Conservation (phyloP, 1,284 basidiomycete species). For the Malassezia furfur region DNA sequence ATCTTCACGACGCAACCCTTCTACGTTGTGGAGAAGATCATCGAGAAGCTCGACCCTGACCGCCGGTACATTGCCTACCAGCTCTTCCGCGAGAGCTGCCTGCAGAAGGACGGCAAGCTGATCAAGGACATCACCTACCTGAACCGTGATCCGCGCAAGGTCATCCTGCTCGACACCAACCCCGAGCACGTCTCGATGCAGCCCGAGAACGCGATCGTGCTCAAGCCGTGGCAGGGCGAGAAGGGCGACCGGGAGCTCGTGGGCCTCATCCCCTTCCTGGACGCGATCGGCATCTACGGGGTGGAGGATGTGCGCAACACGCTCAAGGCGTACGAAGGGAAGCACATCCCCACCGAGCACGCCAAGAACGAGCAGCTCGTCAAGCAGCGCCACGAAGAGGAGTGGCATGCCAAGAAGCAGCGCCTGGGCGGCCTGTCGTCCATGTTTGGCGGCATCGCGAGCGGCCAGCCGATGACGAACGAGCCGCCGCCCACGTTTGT, state of each 20-base stretch:
- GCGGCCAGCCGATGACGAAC: constrained; percentile 1
- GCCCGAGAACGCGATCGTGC: constrained; percentile 76
- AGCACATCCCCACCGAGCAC: constrained; percentile 80
- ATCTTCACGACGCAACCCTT: constrained; percentile 83
- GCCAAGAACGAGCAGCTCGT: constrained; percentile 70
- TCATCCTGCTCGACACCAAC: constrained; percentile 76
- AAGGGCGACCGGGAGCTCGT: constrained; percentile 66
- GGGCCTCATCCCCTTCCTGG: constrained; percentile 88
- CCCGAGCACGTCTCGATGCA: constrained; percentile 68
- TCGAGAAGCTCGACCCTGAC: constrained; percentile 91
- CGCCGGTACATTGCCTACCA: constrained; percentile 78
- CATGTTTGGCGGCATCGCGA: constrained; percentile 55
- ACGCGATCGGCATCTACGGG: constrained; percentile 53
- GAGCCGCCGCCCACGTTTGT: constrained; percentile 60
- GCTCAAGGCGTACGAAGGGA: constrained; percentile 70
- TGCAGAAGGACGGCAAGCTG: constrained; percentile 39
- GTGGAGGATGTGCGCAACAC: constrained; percentile 72
- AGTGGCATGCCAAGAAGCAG: constrained; percentile 64
- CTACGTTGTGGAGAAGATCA: constrained; percentile 78
- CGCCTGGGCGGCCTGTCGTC: constrained; percentile 53
- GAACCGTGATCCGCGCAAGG: constrained; percentile 84
- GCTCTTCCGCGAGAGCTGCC: constrained; percentile 67
- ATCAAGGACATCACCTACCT: constrained; percentile 75
- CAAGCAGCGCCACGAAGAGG: constrained; percentile 60
- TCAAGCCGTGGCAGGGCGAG: constrained; percentile 81